Conservation (phyloP, 2,329 filamentous ascomycete genomes). For the Didymella lethalis region DNA sequence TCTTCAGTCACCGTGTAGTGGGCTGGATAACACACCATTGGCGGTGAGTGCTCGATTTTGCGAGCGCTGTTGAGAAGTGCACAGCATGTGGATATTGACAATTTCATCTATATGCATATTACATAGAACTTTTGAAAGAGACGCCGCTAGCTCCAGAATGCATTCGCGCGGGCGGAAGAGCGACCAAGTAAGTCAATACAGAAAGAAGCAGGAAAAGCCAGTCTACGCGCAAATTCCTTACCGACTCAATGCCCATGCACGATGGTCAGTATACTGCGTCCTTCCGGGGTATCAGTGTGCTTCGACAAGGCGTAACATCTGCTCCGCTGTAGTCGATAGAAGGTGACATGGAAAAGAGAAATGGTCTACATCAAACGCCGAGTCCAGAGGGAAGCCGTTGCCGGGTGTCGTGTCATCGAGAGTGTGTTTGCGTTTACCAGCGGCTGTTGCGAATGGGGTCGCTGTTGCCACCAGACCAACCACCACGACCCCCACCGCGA, state of each 20-base stretch:
- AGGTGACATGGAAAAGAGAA: slow-evolving; percentile 29
- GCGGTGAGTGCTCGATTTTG: neutral
- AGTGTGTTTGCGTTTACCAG: slow-evolving; percentile 44
- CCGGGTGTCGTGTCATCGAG: slow-evolving; percentile 11
- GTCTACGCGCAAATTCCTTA: slow-evolving; percentile 33
- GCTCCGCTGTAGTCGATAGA: slow-evolving; percentile 31
- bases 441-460: slow-evolving; percentile 53
- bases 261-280: slow-evolving; percentile 30
- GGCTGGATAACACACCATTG: neutral
- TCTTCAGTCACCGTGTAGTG: neutral
- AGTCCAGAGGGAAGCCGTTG: slow-evolving; percentile 22
- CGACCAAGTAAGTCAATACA: slow-evolving; percentile 8
- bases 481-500: slow-evolving; percentile 51
- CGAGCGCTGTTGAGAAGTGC: neutral
- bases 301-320: slow-evolving; percentile 31
- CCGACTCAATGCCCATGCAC: slow-evolving; percentile 23
- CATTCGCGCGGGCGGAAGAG: slow-evolving; percentile 18
- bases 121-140: slow-evolving; percentile 38
- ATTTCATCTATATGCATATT: slow-evolving; percentile 40
- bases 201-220: slow-evolving; percentile 37
- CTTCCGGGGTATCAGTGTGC: slow-evolving; percentile 45
- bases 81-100: slow-evolving; percentile 5
- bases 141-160: slow-evolving; percentile 40
- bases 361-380: slow-evolving; percentile 40
- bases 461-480: slow-evolving; percentile 50